Evolutionary conservation across 306 rosid species (phyloP).

Genomic region (Acacia acuminata): DNA sequence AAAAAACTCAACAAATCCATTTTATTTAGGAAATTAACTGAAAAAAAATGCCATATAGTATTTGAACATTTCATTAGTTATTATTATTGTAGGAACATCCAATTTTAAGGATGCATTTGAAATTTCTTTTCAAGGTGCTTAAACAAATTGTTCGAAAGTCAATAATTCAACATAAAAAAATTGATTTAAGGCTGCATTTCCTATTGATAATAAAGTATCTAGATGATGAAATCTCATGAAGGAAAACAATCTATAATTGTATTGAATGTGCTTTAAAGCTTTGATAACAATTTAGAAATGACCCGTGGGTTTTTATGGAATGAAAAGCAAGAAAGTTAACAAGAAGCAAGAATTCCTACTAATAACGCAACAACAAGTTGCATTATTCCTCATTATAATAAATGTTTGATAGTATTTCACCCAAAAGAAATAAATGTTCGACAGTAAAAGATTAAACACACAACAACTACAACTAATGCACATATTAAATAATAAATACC

Average conservation of each 20-base stretch:
- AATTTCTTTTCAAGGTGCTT: not conserved
- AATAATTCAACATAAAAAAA: not conserved
- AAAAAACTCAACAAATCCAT: not conserved
- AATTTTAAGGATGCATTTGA: not conserved
- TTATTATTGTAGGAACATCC: not conserved
- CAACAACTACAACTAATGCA: not conserved
- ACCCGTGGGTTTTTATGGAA: not conserved
- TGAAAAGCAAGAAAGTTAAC: not conserved
- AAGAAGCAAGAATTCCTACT: not conserved
- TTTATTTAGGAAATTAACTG: not conserved
- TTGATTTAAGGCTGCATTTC: not conserved
- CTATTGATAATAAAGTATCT: not conserved
- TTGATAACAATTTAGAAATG: not conserved
- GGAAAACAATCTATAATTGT: not conserved
- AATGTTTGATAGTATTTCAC: not conserved
- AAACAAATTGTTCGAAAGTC: not conserved
- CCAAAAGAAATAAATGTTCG: not conserved
- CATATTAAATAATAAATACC: not conserved
- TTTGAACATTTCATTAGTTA: not conserved
- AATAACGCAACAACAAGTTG: not conserved
- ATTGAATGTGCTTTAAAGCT: not conserved
- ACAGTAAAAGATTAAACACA: not conserved
- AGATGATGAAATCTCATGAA: not conserved
- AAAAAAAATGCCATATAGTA: not conserved
- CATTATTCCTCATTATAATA: not conserved